phyloP scores from a whole-genome alignment of 768 basidiomycete genomes.

The Suillus alpinus region DNA sequence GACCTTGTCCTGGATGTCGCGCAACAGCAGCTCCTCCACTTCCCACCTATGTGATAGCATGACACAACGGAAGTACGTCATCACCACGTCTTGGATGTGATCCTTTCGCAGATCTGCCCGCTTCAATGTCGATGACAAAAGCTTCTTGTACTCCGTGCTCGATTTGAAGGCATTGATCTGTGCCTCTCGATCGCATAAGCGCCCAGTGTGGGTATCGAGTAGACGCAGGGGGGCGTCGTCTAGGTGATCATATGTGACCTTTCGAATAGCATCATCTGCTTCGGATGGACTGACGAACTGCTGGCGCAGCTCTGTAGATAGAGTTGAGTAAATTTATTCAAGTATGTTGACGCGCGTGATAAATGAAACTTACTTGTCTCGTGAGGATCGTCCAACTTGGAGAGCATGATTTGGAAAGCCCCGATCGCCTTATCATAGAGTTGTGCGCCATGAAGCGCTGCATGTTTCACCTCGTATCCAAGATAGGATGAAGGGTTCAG shows the following conservation, averaged over 20 bases:
- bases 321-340: background rate
- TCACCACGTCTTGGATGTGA: background rate
- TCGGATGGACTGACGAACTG: background rate
- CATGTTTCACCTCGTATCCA: background rate
- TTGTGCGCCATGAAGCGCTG: background rate
- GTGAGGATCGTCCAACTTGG: background rate
- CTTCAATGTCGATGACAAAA: background rate
- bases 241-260: background rate
- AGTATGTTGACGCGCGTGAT: background rate
- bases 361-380: background rate
- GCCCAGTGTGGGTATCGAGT: background rate
- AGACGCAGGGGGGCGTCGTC: background rate
- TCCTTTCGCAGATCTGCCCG: background rate
- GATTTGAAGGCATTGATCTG: background rate
- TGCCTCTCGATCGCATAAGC: background rate
- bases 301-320: background rate
- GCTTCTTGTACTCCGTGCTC: background rate
- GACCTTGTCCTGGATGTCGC: background rate
- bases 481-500: background rate
- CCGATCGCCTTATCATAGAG: background rate
- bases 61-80: background rate
- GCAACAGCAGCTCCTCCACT: background rate
- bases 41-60: background rate
- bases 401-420: background rate
- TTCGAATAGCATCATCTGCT: background rate